Evolutionary conservation across 2,329 filamentous ascomycete genomes (phyloP).

Genomic region (Xylaria sp.): DNA sequence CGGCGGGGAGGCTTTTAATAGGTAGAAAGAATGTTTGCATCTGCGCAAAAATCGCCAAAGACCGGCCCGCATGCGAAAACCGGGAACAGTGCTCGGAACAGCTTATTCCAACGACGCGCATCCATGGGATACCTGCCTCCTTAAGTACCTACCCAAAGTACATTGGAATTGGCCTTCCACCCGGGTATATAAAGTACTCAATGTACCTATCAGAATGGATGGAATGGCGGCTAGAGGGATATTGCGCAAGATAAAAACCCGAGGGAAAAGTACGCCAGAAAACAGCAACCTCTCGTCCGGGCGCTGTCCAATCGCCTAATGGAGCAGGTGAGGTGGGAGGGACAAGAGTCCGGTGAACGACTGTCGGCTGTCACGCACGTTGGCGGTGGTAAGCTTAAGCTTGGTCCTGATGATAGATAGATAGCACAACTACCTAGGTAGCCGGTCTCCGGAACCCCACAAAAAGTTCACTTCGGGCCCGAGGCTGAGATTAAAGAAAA

Average conservation of each 20-base stretch:
- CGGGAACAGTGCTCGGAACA: not conserved
- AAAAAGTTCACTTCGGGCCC: no score
- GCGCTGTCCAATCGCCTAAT: not conserved
- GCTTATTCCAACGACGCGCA: not conserved
- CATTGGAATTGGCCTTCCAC: no score
- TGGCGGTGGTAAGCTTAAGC: no score
- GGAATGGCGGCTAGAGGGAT: conserved; percentile 8
- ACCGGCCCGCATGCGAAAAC: not conserved
- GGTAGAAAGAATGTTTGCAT: no score
- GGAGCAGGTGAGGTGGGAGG: conserved; percentile 5
- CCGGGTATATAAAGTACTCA: no score
- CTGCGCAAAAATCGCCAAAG: no score
- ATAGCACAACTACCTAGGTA: no score
- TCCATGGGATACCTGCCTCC: not conserved
- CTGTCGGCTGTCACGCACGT: no score
- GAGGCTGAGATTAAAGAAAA: not conserved
- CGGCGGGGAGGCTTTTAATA: conserved; percentile 9
- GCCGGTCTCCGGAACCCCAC: no score
- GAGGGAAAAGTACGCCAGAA: conserved; percentile 27
- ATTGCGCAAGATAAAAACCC: conserved; percentile 17
- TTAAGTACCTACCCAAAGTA: no score
- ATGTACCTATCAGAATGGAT: no score
- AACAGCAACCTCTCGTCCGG: conserved; percentile 2
- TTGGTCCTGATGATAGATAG: no score
- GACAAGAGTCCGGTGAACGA: conserved; percentile 1